Evolutionary conservation across 73 alveolate species (phyloP), one percentile per base, ranked within the genome.

Genomic region (Urostyla sp.): DNA sequence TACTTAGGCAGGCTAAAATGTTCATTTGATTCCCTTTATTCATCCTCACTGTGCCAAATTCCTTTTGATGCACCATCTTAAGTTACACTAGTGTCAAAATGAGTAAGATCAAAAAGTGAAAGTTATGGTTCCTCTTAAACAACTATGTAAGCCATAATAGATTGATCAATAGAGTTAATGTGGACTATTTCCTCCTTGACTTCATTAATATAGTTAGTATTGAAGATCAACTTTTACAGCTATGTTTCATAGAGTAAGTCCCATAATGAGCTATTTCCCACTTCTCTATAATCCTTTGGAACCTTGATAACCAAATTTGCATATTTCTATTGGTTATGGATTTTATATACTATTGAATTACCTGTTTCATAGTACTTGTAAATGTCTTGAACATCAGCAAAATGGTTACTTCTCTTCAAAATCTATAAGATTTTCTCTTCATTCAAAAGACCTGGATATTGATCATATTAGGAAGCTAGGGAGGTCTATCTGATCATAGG

Each of bases 1-100:
- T 59, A 59, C 37, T 59, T 59, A 5, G 76, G 20, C 2, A 59
- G 4, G 23, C 49, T 18, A 59, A 59, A 59, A n/a, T 59, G 53
- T 6, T 59, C 76, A n/a, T n/a, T n/a, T n/a, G n/a, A n/a, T n/a
- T n/a, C n/a, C n/a, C n/a, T n/a, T n/a, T n/a, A n/a, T 34, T 59
- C n/a, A 5, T 32, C 16, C 16, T 59, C n/a, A 11, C 24, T 2
- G 20, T 28, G 57, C 76, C 76, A 59, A 35, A 31, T n/a, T 11
- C 76, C 76, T 36, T 59, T 3, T 4, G 76, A 59, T 23, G 37
- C 37, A 35, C n/a, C n/a, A n/a, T n/a, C n/a, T n/a, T n/a, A n/a
- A n/a, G n/a, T n/a, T n/a, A n/a, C 76, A 35, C 56, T 59, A 20
- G 76, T 52, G 30, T 59, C 55, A n/a, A 31, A 59, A 31, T 59